phyloP scores from a whole-genome alignment of 2,329 filamentous ascomycete species.

The Apiospora malaysiana region DNA sequence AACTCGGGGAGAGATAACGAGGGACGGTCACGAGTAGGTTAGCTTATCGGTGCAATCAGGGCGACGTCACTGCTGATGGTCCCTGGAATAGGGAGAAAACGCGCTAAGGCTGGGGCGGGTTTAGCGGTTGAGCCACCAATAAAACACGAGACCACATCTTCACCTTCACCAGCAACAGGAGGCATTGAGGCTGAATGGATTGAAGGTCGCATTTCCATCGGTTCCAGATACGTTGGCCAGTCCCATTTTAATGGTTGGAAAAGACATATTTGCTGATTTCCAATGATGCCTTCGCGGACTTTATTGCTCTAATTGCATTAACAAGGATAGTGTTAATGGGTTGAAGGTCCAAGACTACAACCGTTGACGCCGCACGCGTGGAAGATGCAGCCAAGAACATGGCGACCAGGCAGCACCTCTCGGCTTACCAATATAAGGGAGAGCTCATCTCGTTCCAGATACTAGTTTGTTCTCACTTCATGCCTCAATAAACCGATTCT shows the following conservation, averaged over 20 bases:
- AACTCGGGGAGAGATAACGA: not conserved
- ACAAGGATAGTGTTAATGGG: too few species aligned
- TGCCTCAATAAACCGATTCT: not conserved
- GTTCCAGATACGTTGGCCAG: too few species aligned
- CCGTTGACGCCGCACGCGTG: too few species aligned
- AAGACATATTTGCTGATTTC: too few species aligned
- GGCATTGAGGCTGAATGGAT: too few species aligned
- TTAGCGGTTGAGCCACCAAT: not conserved
- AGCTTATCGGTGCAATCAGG: not conserved
- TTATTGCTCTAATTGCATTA: not conserved
- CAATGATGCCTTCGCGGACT: too few species aligned
- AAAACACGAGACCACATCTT: too few species aligned
- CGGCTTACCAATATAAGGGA: not conserved
- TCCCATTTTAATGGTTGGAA: too few species aligned
- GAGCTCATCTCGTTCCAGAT: not conserved
- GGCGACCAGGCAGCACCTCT: slow-evolving; percentile 12
- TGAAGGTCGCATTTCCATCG: too few species aligned
- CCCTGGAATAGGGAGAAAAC: not conserved
- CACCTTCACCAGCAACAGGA: too few species aligned
- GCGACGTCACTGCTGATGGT: not conserved
- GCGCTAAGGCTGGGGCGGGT: not conserved
- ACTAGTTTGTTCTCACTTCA: not conserved
- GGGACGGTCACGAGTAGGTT: not conserved
- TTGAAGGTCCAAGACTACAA: too few species aligned
- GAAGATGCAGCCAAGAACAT: not conserved